These are phyloP conservation scores for Triticum timopheevii DNA, from an alignment of 176 grass and related monocot genomes.

Conservation along the genomic window DNA sequence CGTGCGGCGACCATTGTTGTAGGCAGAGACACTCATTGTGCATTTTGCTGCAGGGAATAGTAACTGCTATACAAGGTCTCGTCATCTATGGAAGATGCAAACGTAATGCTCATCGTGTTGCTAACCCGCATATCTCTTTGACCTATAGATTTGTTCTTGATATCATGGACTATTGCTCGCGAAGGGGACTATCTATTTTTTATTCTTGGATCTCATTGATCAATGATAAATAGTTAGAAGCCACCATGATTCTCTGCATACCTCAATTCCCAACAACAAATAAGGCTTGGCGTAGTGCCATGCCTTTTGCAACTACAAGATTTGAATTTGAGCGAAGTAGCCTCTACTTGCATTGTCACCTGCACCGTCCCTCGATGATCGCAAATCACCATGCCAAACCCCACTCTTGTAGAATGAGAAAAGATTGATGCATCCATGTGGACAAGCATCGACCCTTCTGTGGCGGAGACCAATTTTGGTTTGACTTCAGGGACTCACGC, in stretches of 20 bases:
- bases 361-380: background rate
- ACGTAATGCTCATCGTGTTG: too few species aligned
- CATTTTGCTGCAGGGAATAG: too few species aligned
- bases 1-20: too few species aligned
- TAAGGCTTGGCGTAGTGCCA: background rate
- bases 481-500: too few species aligned
- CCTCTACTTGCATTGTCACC: background rate
- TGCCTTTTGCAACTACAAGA: background rate
- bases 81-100: too few species aligned
- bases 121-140: too few species aligned
- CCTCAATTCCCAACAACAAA: background rate
- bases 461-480: too few species aligned
- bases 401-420: background rate
- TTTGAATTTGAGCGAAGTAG: background rate
- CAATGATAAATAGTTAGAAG: background rate
- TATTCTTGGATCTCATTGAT: background rate
- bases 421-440: background rate
- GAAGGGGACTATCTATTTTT: too few species aligned
- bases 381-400: background rate
- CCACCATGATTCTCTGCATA: background rate
- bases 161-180: too few species aligned
- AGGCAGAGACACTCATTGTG: too few species aligned
- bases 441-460: background rate
- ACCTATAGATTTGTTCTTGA: too few species aligned
- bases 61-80: too few species aligned